Conservation (phyloP, 2,329 filamentous ascomycete species). For the Aspergillus bombycis region DNA sequence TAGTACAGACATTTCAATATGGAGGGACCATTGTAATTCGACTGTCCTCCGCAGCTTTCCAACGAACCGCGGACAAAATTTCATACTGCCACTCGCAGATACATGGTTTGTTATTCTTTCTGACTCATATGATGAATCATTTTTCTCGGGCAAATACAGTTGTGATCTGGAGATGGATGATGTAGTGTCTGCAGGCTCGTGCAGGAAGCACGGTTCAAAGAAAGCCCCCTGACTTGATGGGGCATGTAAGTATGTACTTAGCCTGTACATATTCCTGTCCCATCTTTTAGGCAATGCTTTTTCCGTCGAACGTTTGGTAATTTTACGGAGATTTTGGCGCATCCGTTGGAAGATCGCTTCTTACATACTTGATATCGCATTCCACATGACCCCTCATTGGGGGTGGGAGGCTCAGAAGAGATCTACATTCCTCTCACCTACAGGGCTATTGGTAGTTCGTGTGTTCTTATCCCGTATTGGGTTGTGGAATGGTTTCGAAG, state of each 20-base stretch:
- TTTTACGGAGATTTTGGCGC: not conserved
- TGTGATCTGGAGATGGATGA: not conserved
- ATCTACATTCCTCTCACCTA: conserved; percentile 5
- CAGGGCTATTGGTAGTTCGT: not conserved
- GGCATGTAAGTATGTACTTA: conserved; percentile 5
- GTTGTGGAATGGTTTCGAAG: conserved; percentile 1
- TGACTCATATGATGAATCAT: conserved; percentile 14
- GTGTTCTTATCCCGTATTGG: not conserved
- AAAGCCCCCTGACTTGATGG: conserved; percentile 20
- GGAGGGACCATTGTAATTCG: not conserved
- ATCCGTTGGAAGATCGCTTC: not conserved
- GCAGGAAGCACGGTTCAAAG: conserved; percentile 23
- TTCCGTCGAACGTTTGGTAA: not conserved
- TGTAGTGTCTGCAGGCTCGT: conserved; percentile 11
- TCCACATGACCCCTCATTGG: conserved; percentile 8
- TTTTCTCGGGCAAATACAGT: not conserved
- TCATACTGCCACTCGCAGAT: not conserved
- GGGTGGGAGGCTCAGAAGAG: conserved; percentile 2
- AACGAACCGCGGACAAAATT: not conserved
- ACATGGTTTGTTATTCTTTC: not conserved
- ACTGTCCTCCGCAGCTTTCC: not conserved
- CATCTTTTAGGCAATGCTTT: not conserved
- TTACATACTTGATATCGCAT: conserved; percentile 6
- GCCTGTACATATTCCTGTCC: not conserved
- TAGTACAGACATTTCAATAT: not conserved